Base-by-base conservation (phyloP, 2,329 filamentous ascomycete genomes). In the Didymella exigua region DNA sequence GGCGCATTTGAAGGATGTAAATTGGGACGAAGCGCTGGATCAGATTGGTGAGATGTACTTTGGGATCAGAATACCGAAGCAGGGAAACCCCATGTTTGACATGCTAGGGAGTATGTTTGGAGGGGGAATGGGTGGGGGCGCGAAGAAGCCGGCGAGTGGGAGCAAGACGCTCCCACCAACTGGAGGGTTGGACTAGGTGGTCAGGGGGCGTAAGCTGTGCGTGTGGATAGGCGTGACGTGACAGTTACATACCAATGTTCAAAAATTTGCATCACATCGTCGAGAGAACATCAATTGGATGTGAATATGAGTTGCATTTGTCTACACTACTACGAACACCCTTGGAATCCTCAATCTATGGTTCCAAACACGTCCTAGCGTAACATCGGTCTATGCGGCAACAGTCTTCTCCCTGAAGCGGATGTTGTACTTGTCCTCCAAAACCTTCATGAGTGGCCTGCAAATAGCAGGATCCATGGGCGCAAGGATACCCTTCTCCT, bases 21-120 rank as follows among this genome's bases (percentile, higher is more conserved):
- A 83, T 11, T 98, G 93, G 93, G 85, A 87, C 29, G 92, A 82
- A 56, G 84, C 91, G 21, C 79, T 99, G 57, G 89, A 92, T 65
- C 87, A 91, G 75, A 88, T 99, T 67, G 93, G 89, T 43, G 93
- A 99, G 79, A 93, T 96, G 86, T 99, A 98, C 80, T 99, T 99
- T 78, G 87, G 87, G 30, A 96, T 99, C 73, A 85, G 87, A 78
- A 88, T 92, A 71, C 93, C 93, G 41, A 84, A 89, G 68, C 91
- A 96, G 79, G 89, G 88, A 61, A 98, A 98, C 75, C 93, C 93
- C 3, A 80, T 99, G 75, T 86, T 98, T 77, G 95, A 99, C 73
- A 98, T 99, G 93, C 96, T 99, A 90, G 93, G 92, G 42, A 93
- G 87, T 59, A 86, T 99, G 82, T 90, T 99, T 69, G 93, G 93